Base-by-base conservation (phyloP, 768 basidiomycete species). In the Mrakia blollopis region DNA sequence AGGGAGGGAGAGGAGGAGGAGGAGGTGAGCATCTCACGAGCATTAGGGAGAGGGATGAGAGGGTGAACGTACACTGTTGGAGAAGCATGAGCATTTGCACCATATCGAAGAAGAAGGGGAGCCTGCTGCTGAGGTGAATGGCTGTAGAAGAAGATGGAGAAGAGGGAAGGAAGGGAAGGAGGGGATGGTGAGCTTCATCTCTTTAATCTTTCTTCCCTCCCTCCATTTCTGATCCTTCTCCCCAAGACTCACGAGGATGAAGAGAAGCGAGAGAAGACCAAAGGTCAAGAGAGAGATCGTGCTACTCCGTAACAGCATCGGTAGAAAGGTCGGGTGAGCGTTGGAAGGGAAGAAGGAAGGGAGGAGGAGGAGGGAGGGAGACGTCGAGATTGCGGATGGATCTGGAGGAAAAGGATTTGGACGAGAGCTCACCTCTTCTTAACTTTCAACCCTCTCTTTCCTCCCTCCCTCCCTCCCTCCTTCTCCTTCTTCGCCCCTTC, bases 281-380 rank as follows among this genome's bases (percentile, higher is more conserved):
- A 68, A 18, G 65, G 39, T 23, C 1, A 39, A n/a, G 9, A 68
- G 7, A 18, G 10, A 37, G 10, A 68, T 21, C 13, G 2, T 32
- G 35, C 13, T 13, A 5, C 10, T 63, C 28, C 57, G 57, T 13
- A 13, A 28, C n/a, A 57, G 23, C 57, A 57, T 57, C 9, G 5
- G 9, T n/a, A 8, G 23, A 28, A 21, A 57, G 1, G 57, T 5
- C 10, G 25, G 18, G 57, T 68, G 65, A 6, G 25, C 21, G 35
- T 37, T 63, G 3, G 61, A 6, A 1, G 61, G 3, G 61, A 35
- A 32, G 62, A n/a, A 62, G n/a, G n/a, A n/a, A n/a, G 61, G 61
- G 91, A 88, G 82, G 92, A 95, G 82, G 93, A 94, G 35, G 90
- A 87, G 78, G 94, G 52, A 54, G 21, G 8, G 14, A 16, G 25